These are phyloP conservation scores for Dactylella cylindrospora DNA, from an alignment of 2,329 filamentous ascomycete genomes.

Conservation along the genomic window DNA sequence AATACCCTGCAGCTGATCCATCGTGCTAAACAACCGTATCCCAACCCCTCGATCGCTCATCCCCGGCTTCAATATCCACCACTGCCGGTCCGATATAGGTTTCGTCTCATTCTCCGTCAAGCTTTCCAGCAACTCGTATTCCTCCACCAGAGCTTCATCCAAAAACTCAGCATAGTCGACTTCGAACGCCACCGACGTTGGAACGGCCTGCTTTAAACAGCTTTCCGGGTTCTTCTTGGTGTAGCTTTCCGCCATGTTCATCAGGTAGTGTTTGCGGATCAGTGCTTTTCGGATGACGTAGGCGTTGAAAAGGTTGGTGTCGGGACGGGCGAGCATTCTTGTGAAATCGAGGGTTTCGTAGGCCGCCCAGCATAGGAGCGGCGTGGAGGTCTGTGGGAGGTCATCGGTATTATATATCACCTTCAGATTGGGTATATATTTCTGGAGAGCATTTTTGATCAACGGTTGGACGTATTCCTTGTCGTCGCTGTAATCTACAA, in stretches of 20 bases:
- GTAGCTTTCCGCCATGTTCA: constrained; percentile 81
- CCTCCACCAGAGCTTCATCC: constrained; percentile 87
- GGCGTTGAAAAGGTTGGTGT: constrained; percentile 73
- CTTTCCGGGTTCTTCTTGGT: constrained; percentile 76
- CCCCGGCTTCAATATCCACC: constrained; percentile 98
- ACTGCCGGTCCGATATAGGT: constrained; percentile 61
- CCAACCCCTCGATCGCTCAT: constrained; percentile 97
- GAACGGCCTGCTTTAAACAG: constrained; percentile 69
- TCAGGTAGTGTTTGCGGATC: constrained; percentile 93
- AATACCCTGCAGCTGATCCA: constrained; percentile 78
- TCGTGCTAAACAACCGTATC: constrained; percentile 82
- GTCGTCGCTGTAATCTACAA: constrained; percentile 79
- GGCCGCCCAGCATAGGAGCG: constrained; percentile 74
- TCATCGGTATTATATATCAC: constrained; percentile 19
- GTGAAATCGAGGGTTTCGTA: constrained; percentile 90
- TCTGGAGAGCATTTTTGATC: constrained; percentile 70
- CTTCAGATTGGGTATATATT: constrained; percentile 55
- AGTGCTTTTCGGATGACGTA: constrained; percentile 95
- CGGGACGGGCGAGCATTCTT: constrained; percentile 64
- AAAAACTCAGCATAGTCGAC: constrained; percentile 96
- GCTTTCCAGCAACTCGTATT: constrained; percentile 80
- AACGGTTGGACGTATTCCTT: constrained; percentile 77
- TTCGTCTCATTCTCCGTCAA: constrained; percentile 66
- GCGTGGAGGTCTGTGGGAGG: constrained; percentile 50
- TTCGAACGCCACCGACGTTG: constrained; percentile 81